Evolutionary conservation across 768 basidiomycete species (phyloP).

Genomic region (Suillus variegatus): DNA sequence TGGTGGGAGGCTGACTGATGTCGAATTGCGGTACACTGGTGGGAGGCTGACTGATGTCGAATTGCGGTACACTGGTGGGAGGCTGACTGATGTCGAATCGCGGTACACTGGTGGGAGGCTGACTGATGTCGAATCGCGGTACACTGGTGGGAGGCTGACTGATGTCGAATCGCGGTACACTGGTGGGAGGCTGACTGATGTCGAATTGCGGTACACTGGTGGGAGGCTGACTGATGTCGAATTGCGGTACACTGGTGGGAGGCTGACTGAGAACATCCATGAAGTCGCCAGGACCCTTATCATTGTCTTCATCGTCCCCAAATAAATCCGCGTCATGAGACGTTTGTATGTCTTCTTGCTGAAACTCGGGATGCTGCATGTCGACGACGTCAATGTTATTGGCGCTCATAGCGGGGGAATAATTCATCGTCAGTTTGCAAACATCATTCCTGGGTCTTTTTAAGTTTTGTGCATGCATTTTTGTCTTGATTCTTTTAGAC

Average conservation of each 20-base stretch:
- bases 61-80: too few relatives aligned
- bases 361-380: neutral
- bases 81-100: too few relatives aligned
- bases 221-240: neutral
- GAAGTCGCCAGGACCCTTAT: neutral
- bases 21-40: too few relatives aligned
- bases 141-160: neutral
- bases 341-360: slow-evolving; percentile 2
- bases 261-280: neutral
- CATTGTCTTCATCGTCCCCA: neutral
- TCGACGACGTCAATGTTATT: neutral
- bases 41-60: neutral
- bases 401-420: neutral
- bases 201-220: too few relatives aligned
- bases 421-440: neutral
- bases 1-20: neutral
- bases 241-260: too few relatives aligned
- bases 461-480: neutral
- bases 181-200: neutral
- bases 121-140: too few relatives aligned
- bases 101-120: too few relatives aligned
- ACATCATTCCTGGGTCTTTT: neutral
- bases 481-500: too few relatives aligned
- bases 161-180: too few relatives aligned
- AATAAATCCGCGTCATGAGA: neutral